phyloP scores from a whole-genome alignment of 306 rosid species.

The Lupinus albus region DNA sequence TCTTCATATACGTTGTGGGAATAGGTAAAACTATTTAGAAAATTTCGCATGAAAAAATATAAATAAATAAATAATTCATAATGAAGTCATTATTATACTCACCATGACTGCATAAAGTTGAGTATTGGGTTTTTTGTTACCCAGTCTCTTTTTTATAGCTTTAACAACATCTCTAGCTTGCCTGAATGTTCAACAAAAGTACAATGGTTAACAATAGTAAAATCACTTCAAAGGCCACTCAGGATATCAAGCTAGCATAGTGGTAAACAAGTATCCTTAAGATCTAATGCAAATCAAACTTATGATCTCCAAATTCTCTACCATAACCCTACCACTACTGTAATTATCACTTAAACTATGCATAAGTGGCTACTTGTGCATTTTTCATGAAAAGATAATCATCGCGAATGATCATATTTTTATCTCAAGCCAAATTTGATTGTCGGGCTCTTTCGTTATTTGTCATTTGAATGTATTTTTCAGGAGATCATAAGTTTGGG shows the following conservation, averaged over 20 bases:
- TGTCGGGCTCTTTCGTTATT: no score
- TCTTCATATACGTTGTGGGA: neutral
- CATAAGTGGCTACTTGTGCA: no score
- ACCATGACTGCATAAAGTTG: slow-evolving; percentile 72
- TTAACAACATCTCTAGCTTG: slow-evolving; percentile 62
- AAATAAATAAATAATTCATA: neutral
- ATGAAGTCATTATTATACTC: slow-evolving; percentile 32
- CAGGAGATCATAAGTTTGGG: no score
- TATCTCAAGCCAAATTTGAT: no score
- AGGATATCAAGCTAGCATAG: slow-evolving; percentile 4
- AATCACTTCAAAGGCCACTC: slow-evolving; percentile 12
- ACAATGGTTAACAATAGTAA: neutral
- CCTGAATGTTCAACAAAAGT: slow-evolving; percentile 41
- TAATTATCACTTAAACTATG: no score
- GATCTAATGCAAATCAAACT: no score
- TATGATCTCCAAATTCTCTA: no score
- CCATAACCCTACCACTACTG: no score
- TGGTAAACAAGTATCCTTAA: slow-evolving; percentile 13
- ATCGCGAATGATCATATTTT: no score
- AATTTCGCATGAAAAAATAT: neutral
- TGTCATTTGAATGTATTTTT: no score
- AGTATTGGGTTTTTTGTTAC: slow-evolving; percentile 57
- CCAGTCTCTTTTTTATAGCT: slow-evolving; percentile 65
- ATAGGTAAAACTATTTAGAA: slow-evolving; percentile 4
- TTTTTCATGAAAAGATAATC: no score